Conservation (phyloP, 164 flowering plant species). For the Vitis rotundifolia region DNA sequence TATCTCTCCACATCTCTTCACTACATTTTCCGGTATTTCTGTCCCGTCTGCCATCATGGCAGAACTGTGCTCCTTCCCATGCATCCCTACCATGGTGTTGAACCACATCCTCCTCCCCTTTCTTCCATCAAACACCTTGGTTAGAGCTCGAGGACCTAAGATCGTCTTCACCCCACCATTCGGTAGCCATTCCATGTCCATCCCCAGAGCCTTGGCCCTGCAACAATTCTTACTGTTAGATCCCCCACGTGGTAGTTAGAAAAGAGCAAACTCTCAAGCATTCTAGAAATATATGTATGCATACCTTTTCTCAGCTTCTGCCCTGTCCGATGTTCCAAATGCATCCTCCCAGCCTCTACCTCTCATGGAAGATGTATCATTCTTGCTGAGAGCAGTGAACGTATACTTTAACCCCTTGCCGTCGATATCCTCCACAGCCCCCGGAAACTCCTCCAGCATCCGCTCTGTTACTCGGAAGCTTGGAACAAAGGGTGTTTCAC, state of each 20-base stretch:
- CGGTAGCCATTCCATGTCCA: slow-evolving; percentile 59
- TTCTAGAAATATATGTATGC: neutral
- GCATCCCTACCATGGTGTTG: slow-evolving; percentile 60
- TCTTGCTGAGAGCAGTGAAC: slow-evolving; percentile 46
- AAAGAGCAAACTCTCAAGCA: too few relatives aligned
- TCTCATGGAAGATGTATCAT: slow-evolving; percentile 53
- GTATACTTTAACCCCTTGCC: slow-evolving; percentile 51
- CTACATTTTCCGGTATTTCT: slow-evolving; percentile 44
- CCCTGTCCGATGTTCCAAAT: slow-evolving; percentile 49
- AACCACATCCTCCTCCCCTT: slow-evolving; percentile 63
- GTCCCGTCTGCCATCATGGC: slow-evolving; percentile 55
- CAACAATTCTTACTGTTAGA: neutral
- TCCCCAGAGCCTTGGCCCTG: slow-evolving; percentile 58
- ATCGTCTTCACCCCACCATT: slow-evolving; percentile 48
- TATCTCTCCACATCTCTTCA: slow-evolving; percentile 52
- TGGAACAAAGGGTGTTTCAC: slow-evolving; percentile 67
- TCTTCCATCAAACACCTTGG: slow-evolving; percentile 50
- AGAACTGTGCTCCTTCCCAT: slow-evolving; percentile 53
- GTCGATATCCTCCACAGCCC: slow-evolving; percentile 53
- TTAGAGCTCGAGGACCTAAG: slow-evolving; percentile 40
- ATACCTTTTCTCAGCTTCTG: slow-evolving; percentile 55
- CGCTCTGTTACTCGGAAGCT: slow-evolving; percentile 53
- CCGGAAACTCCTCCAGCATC: slow-evolving; percentile 59
- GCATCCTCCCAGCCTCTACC: slow-evolving; percentile 73
- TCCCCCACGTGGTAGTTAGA: too few relatives aligned